phyloP scores from a whole-genome alignment of 345 rosid species.

The Trapa bicornis region DNA sequence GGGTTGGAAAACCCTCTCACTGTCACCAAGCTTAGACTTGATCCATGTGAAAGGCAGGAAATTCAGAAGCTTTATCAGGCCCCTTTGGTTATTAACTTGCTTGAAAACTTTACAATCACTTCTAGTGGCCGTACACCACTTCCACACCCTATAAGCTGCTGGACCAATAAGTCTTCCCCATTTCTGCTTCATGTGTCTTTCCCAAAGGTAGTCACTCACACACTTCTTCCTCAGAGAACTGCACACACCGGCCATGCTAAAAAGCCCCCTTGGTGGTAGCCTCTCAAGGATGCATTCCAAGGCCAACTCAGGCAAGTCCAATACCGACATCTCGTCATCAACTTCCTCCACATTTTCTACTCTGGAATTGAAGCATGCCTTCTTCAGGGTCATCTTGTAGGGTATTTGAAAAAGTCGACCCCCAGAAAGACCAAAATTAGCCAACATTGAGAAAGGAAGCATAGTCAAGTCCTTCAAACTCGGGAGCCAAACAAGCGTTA shows the following conservation, averaged over 20 bases:
- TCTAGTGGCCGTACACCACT: conserved; percentile 23
- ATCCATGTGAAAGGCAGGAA: not conserved
- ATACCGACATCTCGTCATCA: conserved; percentile 27
- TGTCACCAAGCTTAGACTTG: too few relatives aligned
- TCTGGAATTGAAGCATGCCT: conserved; percentile 11
- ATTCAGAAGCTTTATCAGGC: conserved; percentile 6
- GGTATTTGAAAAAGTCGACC: conserved; percentile 10
- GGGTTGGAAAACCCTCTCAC: conserved; percentile 17
- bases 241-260: conserved; percentile 65
- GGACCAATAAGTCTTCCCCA: conserved; percentile 64
- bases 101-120: conserved; percentile 15
- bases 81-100: conserved; percentile 16
- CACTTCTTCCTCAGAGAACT: conserved; percentile 54
- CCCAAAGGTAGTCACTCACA: conserved; percentile 62
- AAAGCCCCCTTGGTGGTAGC: conserved; percentile 54
- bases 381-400: conserved; percentile 23
- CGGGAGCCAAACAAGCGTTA: conserved; percentile 47
- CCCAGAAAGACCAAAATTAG: conserved; percentile 11
- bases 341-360: conserved; percentile 16
- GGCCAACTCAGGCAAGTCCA: conserved; percentile 74
- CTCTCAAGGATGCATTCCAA: conserved; percentile 60
- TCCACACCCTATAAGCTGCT: conserved; percentile 58
- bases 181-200: conserved; percentile 53
- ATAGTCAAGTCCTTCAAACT: conserved; percentile 35
- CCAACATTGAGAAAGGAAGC: conserved; percentile 12